Conservation (phyloP, 2,329 filamentous ascomycete genomes). For the Esteya vermicola region DNA sequence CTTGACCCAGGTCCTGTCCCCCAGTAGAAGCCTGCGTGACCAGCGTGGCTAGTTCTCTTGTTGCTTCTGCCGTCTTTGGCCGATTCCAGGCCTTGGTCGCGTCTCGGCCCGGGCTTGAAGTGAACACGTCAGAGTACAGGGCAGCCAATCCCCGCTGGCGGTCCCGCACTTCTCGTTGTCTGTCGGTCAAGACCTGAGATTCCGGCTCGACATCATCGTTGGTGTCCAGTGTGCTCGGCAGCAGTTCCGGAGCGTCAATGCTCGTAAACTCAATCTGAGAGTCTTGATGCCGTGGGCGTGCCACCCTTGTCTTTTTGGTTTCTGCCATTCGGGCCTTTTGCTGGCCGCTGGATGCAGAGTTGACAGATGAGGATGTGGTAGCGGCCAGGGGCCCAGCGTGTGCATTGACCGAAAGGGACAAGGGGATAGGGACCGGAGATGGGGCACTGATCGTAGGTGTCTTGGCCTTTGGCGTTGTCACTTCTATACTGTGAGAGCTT, state of each 20-base stretch:
- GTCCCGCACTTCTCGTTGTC: constrained; percentile 64
- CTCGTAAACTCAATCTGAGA: constrained; percentile 68
- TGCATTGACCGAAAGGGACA: constrained; percentile 16
- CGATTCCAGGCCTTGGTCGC: constrained; percentile 4
- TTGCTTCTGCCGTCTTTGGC: constrained; percentile 7
- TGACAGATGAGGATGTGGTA: constrained; percentile 5
- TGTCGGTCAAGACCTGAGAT: constrained; percentile 64
- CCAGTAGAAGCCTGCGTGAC: no score
- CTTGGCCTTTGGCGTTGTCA: constrained; percentile 12
- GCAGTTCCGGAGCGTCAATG: constrained; percentile 41
- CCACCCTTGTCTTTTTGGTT: constrained; percentile 14
- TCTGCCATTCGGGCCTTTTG: constrained; percentile 3
- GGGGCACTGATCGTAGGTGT: constrained; percentile 4
- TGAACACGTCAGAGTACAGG: constrained; percentile 52
- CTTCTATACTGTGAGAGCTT: constrained; percentile 9
- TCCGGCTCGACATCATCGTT: constrained; percentile 20
- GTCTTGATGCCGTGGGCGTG: constrained; percentile 59
- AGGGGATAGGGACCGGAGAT: constrained; percentile 18
- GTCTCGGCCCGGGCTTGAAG: constrained; percentile 31
- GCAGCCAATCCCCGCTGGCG: constrained; percentile 52
- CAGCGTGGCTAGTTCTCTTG: no score
- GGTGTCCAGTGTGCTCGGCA: constrained; percentile 6
- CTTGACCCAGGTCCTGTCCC: no score
- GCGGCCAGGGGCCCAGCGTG: constrained; percentile 4
- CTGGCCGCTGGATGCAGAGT: not conserved